These are phyloP conservation scores for Scheffersomyces segobiensis DNA, from an alignment of 1,139 yeast species.

Conservation along the genomic window DNA sequence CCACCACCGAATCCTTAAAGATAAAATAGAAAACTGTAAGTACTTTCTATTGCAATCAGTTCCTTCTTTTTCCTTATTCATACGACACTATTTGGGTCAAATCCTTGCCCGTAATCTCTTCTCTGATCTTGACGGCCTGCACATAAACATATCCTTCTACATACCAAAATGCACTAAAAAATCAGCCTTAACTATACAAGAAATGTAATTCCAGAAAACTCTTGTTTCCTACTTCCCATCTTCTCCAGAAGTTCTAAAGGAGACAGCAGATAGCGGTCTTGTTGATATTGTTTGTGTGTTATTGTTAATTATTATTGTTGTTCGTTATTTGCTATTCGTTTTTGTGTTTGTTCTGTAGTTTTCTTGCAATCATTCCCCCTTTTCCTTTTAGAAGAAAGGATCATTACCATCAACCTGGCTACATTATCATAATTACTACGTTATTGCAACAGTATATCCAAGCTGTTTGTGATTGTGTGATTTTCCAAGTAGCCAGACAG, in stretches of 20 bases:
- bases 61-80: background rate
- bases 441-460: background rate
- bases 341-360: background rate
- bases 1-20: background rate
- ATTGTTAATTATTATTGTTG: background rate
- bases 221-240: background rate
- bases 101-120: background rate
- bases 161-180: background rate
- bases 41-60: no score
- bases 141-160: background rate
- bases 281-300: background rate
- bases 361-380: background rate
- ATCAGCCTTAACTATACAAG: background rate
- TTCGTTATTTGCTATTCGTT: background rate
- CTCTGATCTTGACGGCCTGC: background rate
- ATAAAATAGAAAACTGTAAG: no score
- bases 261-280: background rate
- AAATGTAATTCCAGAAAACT: background rate
- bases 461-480: background rate
- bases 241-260: background rate
- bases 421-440: background rate
- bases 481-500: background rate
- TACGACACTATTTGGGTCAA: background rate
- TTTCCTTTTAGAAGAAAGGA: background rate
- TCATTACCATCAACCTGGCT: background rate